Percentiles rank a stretch among this genome's conserved stretches.
Conservation (phyloP, 164 flowering plant species). For the Annona squamosa region DNA sequence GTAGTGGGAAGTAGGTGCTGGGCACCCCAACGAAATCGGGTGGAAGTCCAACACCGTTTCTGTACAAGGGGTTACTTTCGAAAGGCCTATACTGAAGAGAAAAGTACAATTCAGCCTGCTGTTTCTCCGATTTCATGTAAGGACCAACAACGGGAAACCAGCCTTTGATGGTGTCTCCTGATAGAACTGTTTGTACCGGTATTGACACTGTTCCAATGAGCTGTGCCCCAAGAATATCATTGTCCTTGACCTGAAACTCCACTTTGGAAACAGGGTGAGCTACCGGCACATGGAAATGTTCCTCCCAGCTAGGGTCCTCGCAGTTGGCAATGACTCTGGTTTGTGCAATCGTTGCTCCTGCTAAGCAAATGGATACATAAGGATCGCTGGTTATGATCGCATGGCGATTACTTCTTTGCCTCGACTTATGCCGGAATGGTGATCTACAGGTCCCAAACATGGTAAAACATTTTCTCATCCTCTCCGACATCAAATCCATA, state of each 20-base stretch:
- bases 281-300: slow-evolving; percentile 49
- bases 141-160: slow-evolving; percentile 56
- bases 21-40: slow-evolving; percentile 49
- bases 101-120: slow-evolving; percentile 42
- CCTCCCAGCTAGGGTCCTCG: slow-evolving; percentile 70
- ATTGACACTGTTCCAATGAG: slow-evolving; percentile 55
- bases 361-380: slow-evolving; percentile 64
- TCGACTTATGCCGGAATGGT: slow-evolving; percentile 15
- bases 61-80: slow-evolving; percentile 35
- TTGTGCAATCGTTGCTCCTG: slow-evolving; percentile 69
- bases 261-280: slow-evolving; percentile 53
- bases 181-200: slow-evolving; percentile 32
- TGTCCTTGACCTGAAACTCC: slow-evolving; percentile 74
- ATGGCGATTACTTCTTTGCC: slow-evolving; percentile 14
- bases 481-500: slow-evolving; percentile 64
- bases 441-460: slow-evolving; percentile 31
- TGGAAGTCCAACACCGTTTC: slow-evolving; percentile 43
- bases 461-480: slow-evolving; percentile 42
- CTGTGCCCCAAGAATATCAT: slow-evolving; percentile 73
- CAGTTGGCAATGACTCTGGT: slow-evolving; percentile 54
- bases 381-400: slow-evolving; percentile 68
- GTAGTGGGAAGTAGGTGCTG: slow-evolving; percentile 55
- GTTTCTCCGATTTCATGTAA: slow-evolving; percentile 30
- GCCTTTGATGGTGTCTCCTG: slow-evolving; percentile 40
- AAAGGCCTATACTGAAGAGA: slow-evolving; percentile 51